phyloP scores from a whole-genome alignment of 768 basidiomycete genomes.

The Mycena metata region DNA sequence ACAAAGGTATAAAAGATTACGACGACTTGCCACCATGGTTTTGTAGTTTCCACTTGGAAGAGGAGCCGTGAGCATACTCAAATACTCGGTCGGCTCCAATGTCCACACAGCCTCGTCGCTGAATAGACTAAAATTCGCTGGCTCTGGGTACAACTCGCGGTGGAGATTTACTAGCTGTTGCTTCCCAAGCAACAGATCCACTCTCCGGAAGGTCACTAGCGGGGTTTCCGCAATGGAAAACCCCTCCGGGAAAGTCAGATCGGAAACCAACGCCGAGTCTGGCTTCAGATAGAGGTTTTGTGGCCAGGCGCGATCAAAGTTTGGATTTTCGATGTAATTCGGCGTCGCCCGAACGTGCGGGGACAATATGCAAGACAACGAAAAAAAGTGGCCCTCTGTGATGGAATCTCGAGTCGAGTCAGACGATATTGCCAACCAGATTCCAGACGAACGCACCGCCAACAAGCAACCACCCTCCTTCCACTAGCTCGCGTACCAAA shows the following conservation, averaged over 20 bases:
- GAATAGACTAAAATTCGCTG: slow-evolving; percentile 59
- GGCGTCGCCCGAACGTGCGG: slow-evolving; percentile 78
- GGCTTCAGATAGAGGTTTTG: slow-evolving; percentile 75
- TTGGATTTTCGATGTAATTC: slow-evolving; percentile 64
- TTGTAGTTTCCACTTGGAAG: slow-evolving; percentile 59
- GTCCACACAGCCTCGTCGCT: slow-evolving; percentile 70
- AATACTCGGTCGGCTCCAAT: slow-evolving; percentile 64
- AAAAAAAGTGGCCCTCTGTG: slow-evolving; percentile 82
- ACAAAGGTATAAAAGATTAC: neutral
- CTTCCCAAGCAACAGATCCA: slow-evolving; percentile 69
- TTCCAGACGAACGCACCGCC: slow-evolving; percentile 61
- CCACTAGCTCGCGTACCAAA: slow-evolving; percentile 69
- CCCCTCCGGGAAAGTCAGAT: slow-evolving; percentile 59
- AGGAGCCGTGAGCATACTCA: slow-evolving; percentile 59
- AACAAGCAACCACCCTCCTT: slow-evolving; percentile 78
- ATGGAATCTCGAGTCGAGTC: slow-evolving; percentile 64
- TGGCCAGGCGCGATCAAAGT: slow-evolving; percentile 75
- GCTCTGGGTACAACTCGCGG: slow-evolving; percentile 48
- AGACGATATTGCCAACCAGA: neutral
- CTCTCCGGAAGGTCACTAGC: slow-evolving; percentile 73
- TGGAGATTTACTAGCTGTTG: slow-evolving; percentile 65
- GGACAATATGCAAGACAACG: slow-evolving; percentile 73
- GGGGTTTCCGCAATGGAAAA: slow-evolving; percentile 72
- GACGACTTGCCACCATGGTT: slow-evolving; percentile 60
- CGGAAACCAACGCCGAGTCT: slow-evolving; percentile 60